Percentiles rank a stretch among this genome's conserved stretches.
These are phyloP conservation scores for Coemansia sp. DNA, from an alignment of 192 early-diverging fungal genomes.

Conservation along the genomic window DNA sequence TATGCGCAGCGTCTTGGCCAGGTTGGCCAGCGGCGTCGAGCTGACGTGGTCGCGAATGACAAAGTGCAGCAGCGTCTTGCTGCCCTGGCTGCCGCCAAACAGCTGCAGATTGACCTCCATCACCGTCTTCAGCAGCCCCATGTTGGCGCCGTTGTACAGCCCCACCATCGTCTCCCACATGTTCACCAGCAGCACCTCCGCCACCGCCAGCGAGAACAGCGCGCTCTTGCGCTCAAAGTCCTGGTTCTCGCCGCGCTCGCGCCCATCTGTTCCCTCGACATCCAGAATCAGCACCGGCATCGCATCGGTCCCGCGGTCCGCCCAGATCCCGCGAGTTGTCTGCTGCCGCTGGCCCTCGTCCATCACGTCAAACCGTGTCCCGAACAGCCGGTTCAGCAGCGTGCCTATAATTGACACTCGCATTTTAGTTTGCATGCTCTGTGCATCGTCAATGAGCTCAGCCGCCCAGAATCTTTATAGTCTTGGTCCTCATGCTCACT, in stretches of 20 bases:
- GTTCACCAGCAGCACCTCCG: conserved; percentile 95
- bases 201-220: conserved; percentile 92
- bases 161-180: conserved; percentile 99
- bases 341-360: conserved; percentile 78
- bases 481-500: conserved; percentile 53
- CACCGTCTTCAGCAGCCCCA: conserved; percentile 97
- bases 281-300: conserved; percentile 90
- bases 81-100: conserved; percentile 80
- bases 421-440: conserved; percentile 3
- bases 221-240: conserved; percentile 99
- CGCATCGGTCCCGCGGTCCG: conserved; percentile 70
- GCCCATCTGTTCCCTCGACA: conserved; percentile 98
- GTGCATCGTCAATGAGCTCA: too few species aligned
- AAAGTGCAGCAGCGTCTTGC: conserved; percentile 92
- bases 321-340: conserved; percentile 99
- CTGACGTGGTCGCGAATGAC: conserved; percentile 96
- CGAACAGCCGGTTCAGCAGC: conserved; percentile 92
- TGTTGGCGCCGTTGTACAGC: conserved; percentile 98
- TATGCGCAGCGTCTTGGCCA: conserved; percentile 71
- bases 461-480: too few species aligned
- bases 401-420: conserved; percentile 59
- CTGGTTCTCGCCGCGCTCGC: conserved; percentile 98
- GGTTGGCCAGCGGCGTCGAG: conserved; percentile 77
- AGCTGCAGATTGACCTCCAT: conserved; percentile 98
- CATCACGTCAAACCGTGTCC: conserved; percentile 96